phyloP scores from a whole-genome alignment of 2,329 filamentous ascomycete species.

The Fusarium sp. region DNA sequence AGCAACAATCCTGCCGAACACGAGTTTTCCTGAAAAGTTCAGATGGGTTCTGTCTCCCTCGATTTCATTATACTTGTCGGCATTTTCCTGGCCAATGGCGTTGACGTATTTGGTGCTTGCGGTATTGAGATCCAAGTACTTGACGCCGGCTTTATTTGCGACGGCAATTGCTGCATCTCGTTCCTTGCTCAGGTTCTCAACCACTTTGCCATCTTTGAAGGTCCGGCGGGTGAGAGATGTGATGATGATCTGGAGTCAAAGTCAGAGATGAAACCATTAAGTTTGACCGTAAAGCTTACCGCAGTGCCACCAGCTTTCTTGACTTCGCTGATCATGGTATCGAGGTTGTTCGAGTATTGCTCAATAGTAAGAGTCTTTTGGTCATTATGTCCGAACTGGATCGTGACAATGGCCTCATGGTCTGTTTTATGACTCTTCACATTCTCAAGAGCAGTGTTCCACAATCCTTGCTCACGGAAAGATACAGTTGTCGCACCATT shows the following conservation, averaged over 20 bases:
- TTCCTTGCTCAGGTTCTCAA: conserved; percentile 9
- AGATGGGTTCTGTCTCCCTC: conserved; percentile 20
- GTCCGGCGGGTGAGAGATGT: conserved; percentile 14
- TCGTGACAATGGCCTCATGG: conserved; percentile 13
- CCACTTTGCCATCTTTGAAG: conserved; percentile 7
- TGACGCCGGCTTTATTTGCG: background rate
- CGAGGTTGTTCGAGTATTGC: conserved; percentile 12
- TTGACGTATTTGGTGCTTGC: conserved; percentile 22
- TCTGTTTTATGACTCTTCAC: background rate
- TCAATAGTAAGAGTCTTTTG: conserved; percentile 18
- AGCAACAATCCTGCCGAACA: conserved; percentile 14
- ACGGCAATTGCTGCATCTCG: conserved; percentile 10
- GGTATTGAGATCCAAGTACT: background rate
- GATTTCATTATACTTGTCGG: conserved; percentile 12
- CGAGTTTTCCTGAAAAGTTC: conserved; percentile 2
- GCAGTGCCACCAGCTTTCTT: conserved; percentile 13
- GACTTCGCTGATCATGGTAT: background rate
- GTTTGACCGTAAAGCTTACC: background rate
- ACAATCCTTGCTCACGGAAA: conserved; percentile 4
- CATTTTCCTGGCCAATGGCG: conserved; percentile 9
- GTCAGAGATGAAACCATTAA: background rate
- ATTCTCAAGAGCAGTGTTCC: background rate
- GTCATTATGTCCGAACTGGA: conserved; percentile 16
- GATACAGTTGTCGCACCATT: conserved; percentile 16
- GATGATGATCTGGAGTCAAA: background rate